These are phyloP conservation scores for Clarireedia hainanense DNA, from an alignment of 2,329 filamentous ascomycete genomes.

Conservation along the genomic window DNA sequence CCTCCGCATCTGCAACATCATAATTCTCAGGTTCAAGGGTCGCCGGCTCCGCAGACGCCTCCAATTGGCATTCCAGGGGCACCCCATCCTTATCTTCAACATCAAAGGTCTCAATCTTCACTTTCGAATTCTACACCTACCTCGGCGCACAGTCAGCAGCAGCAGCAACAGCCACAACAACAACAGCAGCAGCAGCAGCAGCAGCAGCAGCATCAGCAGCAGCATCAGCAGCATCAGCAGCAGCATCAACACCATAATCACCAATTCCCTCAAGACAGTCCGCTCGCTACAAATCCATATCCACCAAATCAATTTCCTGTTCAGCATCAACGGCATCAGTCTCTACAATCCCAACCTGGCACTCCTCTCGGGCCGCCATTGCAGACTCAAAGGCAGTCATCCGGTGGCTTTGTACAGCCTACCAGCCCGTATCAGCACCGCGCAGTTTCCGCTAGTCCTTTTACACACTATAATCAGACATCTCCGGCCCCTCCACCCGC, in stretches of 20 bases:
- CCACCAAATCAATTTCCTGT: constrained; percentile 21
- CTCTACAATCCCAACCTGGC: constrained; percentile 26
- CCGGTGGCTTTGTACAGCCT: constrained; percentile 41
- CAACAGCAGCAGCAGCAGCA: constrained; percentile 36
- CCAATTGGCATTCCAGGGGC: constrained; percentile 28
- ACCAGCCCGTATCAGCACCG: constrained; percentile 54
- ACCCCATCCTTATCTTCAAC: constrained; percentile 30
- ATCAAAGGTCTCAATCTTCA: constrained; percentile 46
- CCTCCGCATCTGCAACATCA: constrained; percentile 25
- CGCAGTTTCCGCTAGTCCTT: constrained; percentile 25
- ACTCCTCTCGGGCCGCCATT: constrained; percentile 45
- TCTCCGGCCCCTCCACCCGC: constrained; percentile 32
- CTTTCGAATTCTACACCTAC: constrained; percentile 55
- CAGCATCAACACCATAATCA: constrained; percentile 16
- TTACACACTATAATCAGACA: constrained; percentile 25
- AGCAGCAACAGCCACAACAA: constrained; percentile 32
- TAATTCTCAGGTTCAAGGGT: constrained; percentile 21
- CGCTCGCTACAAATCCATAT: constrained; percentile 29
- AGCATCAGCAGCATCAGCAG: constrained; percentile 17
- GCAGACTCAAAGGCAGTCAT: constrained; percentile 36
- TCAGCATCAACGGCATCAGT: constrained; percentile 25
- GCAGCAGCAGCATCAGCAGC: constrained; percentile 30
- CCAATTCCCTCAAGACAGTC: constrained; percentile 46
- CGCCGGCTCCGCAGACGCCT: constrained; percentile 29
- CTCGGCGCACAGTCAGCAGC: constrained; percentile 51